Conservation (phyloP, 192 early-diverging fungal species). For the Gigaspora rosea region DNA sequence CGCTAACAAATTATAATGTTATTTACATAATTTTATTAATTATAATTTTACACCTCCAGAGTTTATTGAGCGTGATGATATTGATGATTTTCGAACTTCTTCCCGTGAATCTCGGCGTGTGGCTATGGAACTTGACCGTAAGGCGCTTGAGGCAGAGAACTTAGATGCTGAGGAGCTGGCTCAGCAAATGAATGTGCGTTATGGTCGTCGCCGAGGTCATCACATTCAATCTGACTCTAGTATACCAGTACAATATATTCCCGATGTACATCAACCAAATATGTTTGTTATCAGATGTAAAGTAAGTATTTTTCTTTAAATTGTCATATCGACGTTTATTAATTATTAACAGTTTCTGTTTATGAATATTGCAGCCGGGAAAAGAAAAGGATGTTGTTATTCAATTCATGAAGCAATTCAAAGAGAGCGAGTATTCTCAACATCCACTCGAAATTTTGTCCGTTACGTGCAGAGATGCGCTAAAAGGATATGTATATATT, state of each 20-base stretch:
- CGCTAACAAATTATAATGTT: not conserved
- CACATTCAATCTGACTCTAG: conserved; percentile 50
- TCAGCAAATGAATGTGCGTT: conserved; percentile 67
- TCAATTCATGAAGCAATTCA: conserved; percentile 72
- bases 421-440: conserved; percentile 64
- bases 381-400: conserved; percentile 89
- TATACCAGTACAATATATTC: conserved; percentile 67
- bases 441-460: conserved; percentile 75
- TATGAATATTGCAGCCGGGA: conserved; percentile 53
- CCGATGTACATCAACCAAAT: conserved; percentile 85
- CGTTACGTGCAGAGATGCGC: conserved; percentile 78
- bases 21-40: not conserved
- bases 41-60: conserved; percentile 35
- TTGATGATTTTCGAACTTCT: conserved; percentile 52
- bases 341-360: not conserved
- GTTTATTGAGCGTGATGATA: conserved; percentile 68
- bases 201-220: conserved; percentile 60
- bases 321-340: not conserved
- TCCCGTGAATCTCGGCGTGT: not conserved
- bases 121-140: conserved; percentile 67
- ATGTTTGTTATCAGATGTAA: conserved; percentile 88
- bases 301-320: conserved; percentile 36
- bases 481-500: conserved; percentile 91
- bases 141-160: conserved; percentile 67
- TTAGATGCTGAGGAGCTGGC: conserved; percentile 86